Evolutionary conservation across 2,329 filamentous ascomycete species (phyloP).

Genomic region (Albifimbria verrucaria): DNA sequence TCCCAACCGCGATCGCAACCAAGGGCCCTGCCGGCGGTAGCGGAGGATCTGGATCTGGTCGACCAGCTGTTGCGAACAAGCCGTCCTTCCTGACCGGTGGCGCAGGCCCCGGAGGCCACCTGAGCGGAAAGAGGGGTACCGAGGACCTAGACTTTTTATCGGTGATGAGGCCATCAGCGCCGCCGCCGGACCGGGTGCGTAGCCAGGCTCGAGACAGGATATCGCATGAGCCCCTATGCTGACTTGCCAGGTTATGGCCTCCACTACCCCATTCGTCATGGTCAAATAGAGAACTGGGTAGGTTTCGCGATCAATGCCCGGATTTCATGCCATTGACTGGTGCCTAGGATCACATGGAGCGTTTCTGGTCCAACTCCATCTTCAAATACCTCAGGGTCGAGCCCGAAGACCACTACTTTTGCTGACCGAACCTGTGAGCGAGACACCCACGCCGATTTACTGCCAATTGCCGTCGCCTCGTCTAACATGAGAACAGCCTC

Average conservation of each 20-base stretch:
- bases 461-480: conserved; percentile 5
- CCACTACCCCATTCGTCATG: conserved; percentile 96
- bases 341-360: conserved; percentile 93
- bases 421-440: conserved; percentile 87
- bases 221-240: conserved; percentile 9
- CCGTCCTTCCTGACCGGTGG: conserved; percentile 92
- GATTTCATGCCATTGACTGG: conserved; percentile 21
- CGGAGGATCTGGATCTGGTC: conserved; percentile 77
- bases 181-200: conserved; percentile 72
- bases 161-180: conserved; percentile 92
- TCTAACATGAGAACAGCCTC: conserved; percentile 55
- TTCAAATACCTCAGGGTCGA: conserved; percentile 99
- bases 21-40: conserved; percentile 72
- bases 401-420: conserved; percentile 99
- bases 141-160: conserved; percentile 99
- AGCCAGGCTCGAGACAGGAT: conserved; percentile 5
- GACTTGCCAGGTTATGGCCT: conserved; percentile 73
- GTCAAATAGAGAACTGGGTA: conserved; percentile 99
- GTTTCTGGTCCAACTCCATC: conserved; percentile 99
- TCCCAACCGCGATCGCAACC: conserved; percentile 96
- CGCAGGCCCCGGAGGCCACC: conserved; percentile 75
- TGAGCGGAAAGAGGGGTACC: conserved; percentile 89
- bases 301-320: conserved; percentile 19
- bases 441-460: neutral
- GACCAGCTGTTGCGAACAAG: conserved; percentile 89